phyloP scores from a whole-genome alignment of 2,329 filamentous ascomycete genomes.

The Chaetothyriales sp. region DNA sequence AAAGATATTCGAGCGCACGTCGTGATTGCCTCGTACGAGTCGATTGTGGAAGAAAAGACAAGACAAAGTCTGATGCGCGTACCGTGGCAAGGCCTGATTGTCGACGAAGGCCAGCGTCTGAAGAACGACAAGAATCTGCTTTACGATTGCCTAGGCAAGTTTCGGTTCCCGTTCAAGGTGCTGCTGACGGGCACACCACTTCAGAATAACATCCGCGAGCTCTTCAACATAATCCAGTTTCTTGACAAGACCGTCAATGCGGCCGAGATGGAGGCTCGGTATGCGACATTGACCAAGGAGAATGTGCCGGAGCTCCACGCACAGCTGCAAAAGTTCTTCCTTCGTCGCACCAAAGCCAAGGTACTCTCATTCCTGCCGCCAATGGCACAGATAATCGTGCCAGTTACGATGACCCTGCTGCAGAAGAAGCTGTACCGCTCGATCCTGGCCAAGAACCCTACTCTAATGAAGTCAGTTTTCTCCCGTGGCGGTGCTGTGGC shows the following conservation, averaged over 20 bases:
- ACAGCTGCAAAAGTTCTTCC: slow-evolving; percentile 60
- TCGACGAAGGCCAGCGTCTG: slow-evolving; percentile 88
- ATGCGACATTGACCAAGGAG: slow-evolving; percentile 63
- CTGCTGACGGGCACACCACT: slow-evolving; percentile 80
- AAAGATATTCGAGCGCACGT: slow-evolving; percentile 72
- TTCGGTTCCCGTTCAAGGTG: slow-evolving; percentile 70
- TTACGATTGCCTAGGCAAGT: slow-evolving; percentile 57
- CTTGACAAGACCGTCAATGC: slow-evolving; percentile 63
- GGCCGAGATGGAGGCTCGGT: slow-evolving; percentile 58
- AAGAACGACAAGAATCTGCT: slow-evolving; percentile 84
- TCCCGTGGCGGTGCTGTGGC: slow-evolving; percentile 43
- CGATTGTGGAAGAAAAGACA: slow-evolving; percentile 60
- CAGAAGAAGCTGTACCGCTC: slow-evolving; percentile 92
- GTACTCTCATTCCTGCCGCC: slow-evolving; percentile 85
- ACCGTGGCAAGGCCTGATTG: slow-evolving; percentile 74
- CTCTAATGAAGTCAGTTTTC: slow-evolving; percentile 79
- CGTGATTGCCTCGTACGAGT: slow-evolving; percentile 90
- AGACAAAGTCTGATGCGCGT: slow-evolving; percentile 53
- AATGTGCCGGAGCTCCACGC: slow-evolving; percentile 71
- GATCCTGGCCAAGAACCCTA: slow-evolving; percentile 79
- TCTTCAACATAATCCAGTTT: slow-evolving; percentile 96
- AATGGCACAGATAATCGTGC: slow-evolving; percentile 88
- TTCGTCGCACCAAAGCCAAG: slow-evolving; percentile 72
- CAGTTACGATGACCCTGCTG: slow-evolving; percentile 84
- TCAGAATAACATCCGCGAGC: slow-evolving; percentile 70